Evolutionary conservation across 805 yeast genomes (phyloP).

Genomic region (Saccharomycopsis fermentans): DNA sequence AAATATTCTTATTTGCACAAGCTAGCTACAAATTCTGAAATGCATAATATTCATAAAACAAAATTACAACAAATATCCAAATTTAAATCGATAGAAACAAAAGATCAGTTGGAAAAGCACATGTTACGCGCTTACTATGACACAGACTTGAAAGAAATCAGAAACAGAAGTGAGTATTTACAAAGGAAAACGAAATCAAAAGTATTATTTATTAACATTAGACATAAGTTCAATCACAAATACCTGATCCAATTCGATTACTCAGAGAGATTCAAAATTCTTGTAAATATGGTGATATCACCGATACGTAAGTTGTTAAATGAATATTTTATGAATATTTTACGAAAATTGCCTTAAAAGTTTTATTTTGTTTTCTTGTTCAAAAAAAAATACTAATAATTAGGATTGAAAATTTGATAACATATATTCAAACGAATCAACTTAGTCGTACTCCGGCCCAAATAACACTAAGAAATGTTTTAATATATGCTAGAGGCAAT

Average conservation of each 20-base stretch:
- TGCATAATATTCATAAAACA: neutral
- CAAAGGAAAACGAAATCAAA: neutral
- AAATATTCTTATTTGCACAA: neutral
- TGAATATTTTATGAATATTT: neutral
- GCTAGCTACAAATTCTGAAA: neutral
- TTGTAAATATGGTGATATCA: neutral
- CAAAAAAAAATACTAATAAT: neutral
- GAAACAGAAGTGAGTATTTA: neutral
- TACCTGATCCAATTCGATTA: neutral
- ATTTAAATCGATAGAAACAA: neutral
- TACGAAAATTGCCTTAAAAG: neutral
- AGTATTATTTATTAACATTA: neutral
- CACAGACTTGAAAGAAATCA: neutral
- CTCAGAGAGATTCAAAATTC: neutral
- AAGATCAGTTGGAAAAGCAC: neutral
- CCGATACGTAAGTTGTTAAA: neutral
- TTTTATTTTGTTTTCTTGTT: neutral
- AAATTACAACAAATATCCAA: neutral
- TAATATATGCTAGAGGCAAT: neutral
- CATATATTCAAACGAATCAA: neutral
- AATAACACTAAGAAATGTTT: neutral
- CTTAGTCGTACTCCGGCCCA: neutral
- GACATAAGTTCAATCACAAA: neutral
- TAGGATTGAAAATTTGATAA: neutral
- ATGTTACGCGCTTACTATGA: neutral